Percentiles rank a stretch among this genome's conserved stretches.
Evolutionary conservation across 2,329 filamentous ascomycete genomes (phyloP).

Genomic region (Zymoseptoria pseudotritici): DNA sequence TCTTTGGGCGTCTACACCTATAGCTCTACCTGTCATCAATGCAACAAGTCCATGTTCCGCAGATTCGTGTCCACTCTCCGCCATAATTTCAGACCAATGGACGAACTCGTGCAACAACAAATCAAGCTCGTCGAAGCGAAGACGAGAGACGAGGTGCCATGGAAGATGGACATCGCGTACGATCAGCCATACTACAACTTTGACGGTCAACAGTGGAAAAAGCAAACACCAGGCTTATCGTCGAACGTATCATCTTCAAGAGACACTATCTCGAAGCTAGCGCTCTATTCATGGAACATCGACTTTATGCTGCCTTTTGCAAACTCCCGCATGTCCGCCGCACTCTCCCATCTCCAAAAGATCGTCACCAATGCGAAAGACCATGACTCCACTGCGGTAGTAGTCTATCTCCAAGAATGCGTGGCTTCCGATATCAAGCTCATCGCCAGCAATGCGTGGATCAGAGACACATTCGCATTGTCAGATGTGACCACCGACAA

Average conservation of each 20-base stretch:
- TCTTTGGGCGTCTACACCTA: background rate
- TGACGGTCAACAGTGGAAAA: slow-evolving; percentile 10
- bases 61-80: background rate
- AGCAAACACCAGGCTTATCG: background rate
- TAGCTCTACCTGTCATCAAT: background rate
- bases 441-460: slow-evolving; percentile 41
- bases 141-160: slow-evolving; percentile 13
- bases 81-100: slow-evolving; percentile 6
- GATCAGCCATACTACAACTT: slow-evolving; percentile 16
- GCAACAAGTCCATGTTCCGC: background rate
- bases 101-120: slow-evolving; percentile 11
- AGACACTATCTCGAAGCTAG: slow-evolving; percentile 14
- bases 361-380: slow-evolving; percentile 20
- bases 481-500: slow-evolving; percentile 39
- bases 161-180: slow-evolving; percentile 18
- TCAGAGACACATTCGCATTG: slow-evolving; percentile 41
- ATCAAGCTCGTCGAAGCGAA: slow-evolving; percentile 13
- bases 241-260: background rate
- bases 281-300: slow-evolving; percentile 44
- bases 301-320: slow-evolving; percentile 37
- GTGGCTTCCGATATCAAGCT: slow-evolving; percentile 37
- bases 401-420: slow-evolving; percentile 51
- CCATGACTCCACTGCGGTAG: slow-evolving; percentile 21
- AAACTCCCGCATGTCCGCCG: slow-evolving; percentile 36
- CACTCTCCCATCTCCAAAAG: slow-evolving; percentile 33